Base-by-base conservation (phyloP, 2,329 filamentous ascomycete species). In the Fusarium pininemorale region DNA sequence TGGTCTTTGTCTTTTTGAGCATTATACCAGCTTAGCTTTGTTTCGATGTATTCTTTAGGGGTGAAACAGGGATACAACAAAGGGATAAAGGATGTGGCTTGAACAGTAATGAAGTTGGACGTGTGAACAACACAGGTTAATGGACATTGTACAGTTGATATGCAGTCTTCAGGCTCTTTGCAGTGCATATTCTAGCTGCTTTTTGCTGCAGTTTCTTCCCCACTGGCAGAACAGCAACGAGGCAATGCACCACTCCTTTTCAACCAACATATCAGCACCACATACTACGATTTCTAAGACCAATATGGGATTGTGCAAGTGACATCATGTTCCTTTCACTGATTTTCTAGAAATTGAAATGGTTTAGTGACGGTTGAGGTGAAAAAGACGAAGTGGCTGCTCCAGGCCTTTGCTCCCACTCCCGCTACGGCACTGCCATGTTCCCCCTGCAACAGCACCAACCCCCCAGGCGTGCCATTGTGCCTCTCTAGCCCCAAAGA, bases 21-120 rank as follows among this genome's bases (percentile, higher is more conserved):
- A 66, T 55, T 60, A 71, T 70, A 70, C 42, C 66, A 58, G 38
- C 41, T 70, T 54, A 48, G 42, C 41, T 66, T 58, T 53, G 39
- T 65, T 60, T 70, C 47, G 55, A 61, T 51, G 61, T 63, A 61
- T 73, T 37, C 24, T 54, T 64, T 58, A 26, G 44, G 51, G 15
- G 39, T 42, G 20, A 28, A 35, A 42, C 18, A 32, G 47, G 41
- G 54, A 57, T 56, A 54, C 70, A 45, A 50, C 51, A 70, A 57
- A 66, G 55, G 66, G 12, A 24, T 14, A 63, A 32, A 69, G 44
- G 24, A 39, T 32, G 39, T 39, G 54, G 48, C 37, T 16, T 28
- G 53, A 59, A 50, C 38, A 45, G 6, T 14, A 59, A 53, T 24
- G 5, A 55, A 16, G 56, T 37, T 39, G 45, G 20, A 39, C 13